Conservation (phyloP, 805 yeast species). For the Lipomyces yamadae region DNA sequence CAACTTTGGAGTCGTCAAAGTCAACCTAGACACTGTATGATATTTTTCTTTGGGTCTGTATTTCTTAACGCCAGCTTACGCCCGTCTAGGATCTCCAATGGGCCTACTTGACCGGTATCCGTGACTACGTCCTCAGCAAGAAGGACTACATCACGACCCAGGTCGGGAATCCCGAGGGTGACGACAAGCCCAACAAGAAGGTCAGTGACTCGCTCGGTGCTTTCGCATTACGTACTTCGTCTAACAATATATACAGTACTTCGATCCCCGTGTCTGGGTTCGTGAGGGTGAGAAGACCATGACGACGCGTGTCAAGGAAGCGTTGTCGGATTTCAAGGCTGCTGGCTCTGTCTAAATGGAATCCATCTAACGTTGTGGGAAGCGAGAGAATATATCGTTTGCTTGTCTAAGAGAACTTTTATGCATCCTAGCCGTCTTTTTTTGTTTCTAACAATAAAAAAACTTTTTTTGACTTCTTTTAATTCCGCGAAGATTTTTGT, state of each 20-base stretch:
- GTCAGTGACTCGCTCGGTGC: not conserved
- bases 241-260: conserved; percentile 54
- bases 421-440: not conserved
- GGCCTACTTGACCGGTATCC: conserved; percentile 95
- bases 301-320: conserved; percentile 81
- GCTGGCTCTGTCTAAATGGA: conserved; percentile 31
- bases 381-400: not conserved
- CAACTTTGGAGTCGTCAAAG: conserved; percentile 94
- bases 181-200: conserved; percentile 98
- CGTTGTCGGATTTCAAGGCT: conserved; percentile 76
- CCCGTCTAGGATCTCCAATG: conserved; percentile 77
- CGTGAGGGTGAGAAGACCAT: conserved; percentile 99
- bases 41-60: not conserved
- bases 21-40: conserved; percentile 83
- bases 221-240: not conserved
- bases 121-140: conserved; percentile 95
- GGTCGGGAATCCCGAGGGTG: conserved; percentile 99
- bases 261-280: conserved; percentile 99
- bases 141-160: conserved; percentile 87
- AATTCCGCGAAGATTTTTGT: not conserved
- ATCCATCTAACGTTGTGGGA: not conserved
- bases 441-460: not conserved
- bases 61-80: not conserved
- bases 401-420: not conserved
- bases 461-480: not conserved